Evolutionary conservation across 2,329 filamentous ascomycete genomes (phyloP), one percentile per base, ranked within the genome.

Genomic region (Cladosporium sp.): DNA sequence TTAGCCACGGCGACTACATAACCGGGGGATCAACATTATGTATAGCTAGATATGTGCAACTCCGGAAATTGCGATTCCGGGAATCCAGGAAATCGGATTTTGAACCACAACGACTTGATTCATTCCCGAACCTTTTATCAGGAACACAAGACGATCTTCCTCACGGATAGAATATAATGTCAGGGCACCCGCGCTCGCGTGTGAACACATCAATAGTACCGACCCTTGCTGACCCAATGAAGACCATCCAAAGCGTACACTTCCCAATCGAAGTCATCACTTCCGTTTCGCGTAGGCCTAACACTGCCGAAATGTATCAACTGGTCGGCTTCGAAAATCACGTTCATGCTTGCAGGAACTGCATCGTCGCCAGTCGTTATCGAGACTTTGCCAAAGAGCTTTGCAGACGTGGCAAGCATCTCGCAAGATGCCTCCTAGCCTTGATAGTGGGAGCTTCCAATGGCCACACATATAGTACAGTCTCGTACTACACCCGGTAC

Each of bases 211-310:
- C 8, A 15, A 36, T 8, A 4, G 33, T 15, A 15, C 12, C 3
- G 13, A 7, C 12, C 20, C 19, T 27, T 27, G 20, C 20, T 27
- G 19, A 13, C 20, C 38, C 13, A 11, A 42, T 42, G 39, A 42
- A 42, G 22, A 42, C 39, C 7, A 18, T 42, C 15, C 39, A 42
- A 42, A 42, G 39, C 39, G 39, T 42, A 12, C 25, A 42, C 18
- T 42, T 42, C 22, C 39, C 25, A 16, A 12, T 29, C 8, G 22
- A 30, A 16, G 39, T 42, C n/a, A 25, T 42, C 7, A 42, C 39
- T 27, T 8, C 39, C 8, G n/a, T 42, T 18, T 42, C 39, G 22
- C 39, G 39, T 11, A 18, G 8, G 25, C 39, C 39, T 15, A 42
- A 30, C n/a, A 32, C 5, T 18, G 25, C 25, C 39, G 36, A 38